These are phyloP conservation scores for Triangularia setosa DNA, from an alignment of 2,329 filamentous ascomycete species.

Conservation along the genomic window DNA sequence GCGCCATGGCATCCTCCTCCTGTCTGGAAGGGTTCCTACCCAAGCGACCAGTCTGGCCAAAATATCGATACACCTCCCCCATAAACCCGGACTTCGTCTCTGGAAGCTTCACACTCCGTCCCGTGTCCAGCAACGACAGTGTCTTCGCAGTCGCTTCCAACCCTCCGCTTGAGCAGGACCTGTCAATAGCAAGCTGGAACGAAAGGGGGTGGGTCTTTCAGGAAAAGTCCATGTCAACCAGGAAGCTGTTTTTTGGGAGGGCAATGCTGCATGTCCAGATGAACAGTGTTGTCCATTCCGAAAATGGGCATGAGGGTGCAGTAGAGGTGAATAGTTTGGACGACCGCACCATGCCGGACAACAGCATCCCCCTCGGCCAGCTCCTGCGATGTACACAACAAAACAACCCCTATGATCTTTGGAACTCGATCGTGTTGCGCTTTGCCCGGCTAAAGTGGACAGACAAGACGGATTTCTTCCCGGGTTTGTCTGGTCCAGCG, in stretches of 20 bases:
- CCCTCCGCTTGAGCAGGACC: not conserved
- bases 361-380: not conserved
- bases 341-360: not conserved
- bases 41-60: not conserved
- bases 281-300: not conserved
- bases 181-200: not conserved
- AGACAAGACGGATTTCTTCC: not conserved
- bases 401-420: not conserved
- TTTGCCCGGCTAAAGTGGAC: not conserved
- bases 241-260: not conserved
- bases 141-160: not conserved
- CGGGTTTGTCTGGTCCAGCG: not conserved
- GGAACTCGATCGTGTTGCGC: not conserved
- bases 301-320: not conserved
- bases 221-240: slow-evolving; percentile 1
- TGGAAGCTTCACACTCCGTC: not conserved
- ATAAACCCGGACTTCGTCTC: not conserved
- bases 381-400: not conserved
- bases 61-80: not conserved
- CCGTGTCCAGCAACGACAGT: not conserved
- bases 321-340: not conserved
- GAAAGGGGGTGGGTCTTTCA: slow-evolving; percentile 3
- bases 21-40: not conserved
- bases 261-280: not conserved
- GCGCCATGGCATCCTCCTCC: not conserved